Evolutionary conservation across 768 basidiomycete genomes (phyloP).

Genomic region (Leucocoprinus sp.): DNA sequence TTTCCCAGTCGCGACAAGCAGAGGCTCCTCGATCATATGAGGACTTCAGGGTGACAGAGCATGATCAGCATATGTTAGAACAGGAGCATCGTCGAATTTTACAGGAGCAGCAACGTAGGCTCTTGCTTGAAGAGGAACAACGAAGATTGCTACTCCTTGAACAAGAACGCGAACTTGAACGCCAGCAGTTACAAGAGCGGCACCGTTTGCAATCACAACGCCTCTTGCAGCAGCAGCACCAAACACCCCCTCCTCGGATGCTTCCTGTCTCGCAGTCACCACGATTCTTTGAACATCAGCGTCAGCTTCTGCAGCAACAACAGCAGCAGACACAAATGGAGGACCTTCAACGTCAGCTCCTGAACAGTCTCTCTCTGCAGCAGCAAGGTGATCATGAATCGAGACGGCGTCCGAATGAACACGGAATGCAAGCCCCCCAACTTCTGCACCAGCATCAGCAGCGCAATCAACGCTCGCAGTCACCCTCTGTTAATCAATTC

Average conservation of each 20-base stretch:
- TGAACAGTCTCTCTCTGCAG: conserved; percentile 23
- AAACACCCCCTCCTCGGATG: conserved; percentile 69
- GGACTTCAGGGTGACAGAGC: conserved; percentile 5
- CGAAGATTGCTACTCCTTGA: conserved; percentile 10
- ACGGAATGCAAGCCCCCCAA: conserved; percentile 29
- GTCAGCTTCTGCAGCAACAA: conserved; percentile 60
- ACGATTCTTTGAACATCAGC: conserved; percentile 70
- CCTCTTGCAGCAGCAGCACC: conserved; percentile 43
- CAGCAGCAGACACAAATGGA: conserved; percentile 32
- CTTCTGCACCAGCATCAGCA: conserved; percentile 36
- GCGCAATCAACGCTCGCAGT: conserved; percentile 37
- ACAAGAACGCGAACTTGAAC: conserved; percentile 9
- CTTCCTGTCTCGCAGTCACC: conserved; percentile 68
- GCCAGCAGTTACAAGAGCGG: conserved; percentile 25
- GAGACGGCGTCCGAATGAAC: conserved; percentile 49
- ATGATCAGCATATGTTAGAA: conserved; percentile 8
- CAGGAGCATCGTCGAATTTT: conserved; percentile 4
- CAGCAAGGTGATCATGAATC: conserved; percentile 56
- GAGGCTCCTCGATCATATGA: conserved; percentile 7
- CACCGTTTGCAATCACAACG: conserved; percentile 41
- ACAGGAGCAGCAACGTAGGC: conserved; percentile 1
- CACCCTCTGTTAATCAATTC: conserved; percentile 34
- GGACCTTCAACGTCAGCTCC: conserved; percentile 12
- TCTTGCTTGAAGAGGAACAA: conserved; percentile 3
- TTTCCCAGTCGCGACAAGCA: background rate